Base-by-base conservation (phyloP, 768 basidiomycete species). In the Clavaria fumosa region DNA sequence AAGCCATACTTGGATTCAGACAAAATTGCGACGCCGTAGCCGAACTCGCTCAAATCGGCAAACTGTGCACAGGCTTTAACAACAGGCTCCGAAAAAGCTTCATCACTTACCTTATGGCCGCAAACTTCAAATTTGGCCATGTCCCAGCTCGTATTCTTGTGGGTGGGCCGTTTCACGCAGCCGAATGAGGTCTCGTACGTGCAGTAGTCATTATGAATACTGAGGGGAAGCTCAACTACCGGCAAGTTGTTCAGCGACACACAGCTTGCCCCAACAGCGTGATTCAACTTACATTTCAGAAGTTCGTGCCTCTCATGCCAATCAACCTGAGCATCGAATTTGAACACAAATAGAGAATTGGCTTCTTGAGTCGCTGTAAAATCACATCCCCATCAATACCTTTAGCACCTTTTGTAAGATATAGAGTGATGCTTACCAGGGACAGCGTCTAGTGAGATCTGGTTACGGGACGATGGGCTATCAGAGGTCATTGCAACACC, bases 1-100 rank as follows among this genome's bases (percentile, higher is more conserved):
- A 88, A 90, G 4, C 89, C 91, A 43, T 95, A 97, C 58, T 96
- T 97, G 42, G 85, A 90, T 55, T 97, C 93, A 5, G 90, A 95
- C 4, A 99, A 60, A 38, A 96, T 66, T 1, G 90, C 90, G 1
- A 95, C 83, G 9, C 95, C 95, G 49, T 96, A 96, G 2, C 95
- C 93, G 45, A 75, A 96, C 56, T 93, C 90, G 58, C 80, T 84
- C 31, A 91, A 58, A 53, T 91, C 85, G 3, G 82, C 83, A 45
- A 69, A 90, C 82, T 85, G 45, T n/a, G n/a, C n/a, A n/a, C n/a
- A n/a, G n/a, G n/a, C n/a, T n/a, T n/a, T n/a, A n/a, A n/a, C n/a
- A 1, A 36, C 26, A 14, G 26, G 4, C 18, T 17, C 22, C 24
- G 37, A 19, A 14, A 43, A 24, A 11, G 30, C 48, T 28, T 17